phyloP scores from a whole-genome alignment of 306 rosid genomes.

The Benincasa hispida region DNA sequence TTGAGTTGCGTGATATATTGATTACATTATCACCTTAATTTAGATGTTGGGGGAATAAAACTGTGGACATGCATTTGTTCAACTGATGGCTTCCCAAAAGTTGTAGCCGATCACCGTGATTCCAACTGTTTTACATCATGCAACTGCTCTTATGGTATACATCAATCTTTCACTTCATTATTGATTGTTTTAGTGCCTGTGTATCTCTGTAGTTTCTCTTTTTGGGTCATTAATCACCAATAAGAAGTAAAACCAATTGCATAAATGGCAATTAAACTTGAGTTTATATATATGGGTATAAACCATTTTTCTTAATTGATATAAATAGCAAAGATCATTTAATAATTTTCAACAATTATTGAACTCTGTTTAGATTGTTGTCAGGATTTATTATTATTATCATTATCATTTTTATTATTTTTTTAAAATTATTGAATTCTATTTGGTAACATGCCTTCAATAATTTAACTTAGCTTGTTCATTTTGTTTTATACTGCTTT shows the following conservation, averaged over 20 bases:
- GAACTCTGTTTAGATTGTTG: not conserved
- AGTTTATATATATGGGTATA: not conserved
- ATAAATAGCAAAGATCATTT: not conserved
- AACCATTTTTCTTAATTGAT: not conserved
- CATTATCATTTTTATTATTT: no score
- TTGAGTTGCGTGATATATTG: constrained; percentile 8
- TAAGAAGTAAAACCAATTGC: not conserved
- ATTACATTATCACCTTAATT: constrained; percentile 14
- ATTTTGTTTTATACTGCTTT: not conserved
- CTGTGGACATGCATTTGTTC: constrained; percentile 73
- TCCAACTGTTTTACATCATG: constrained; percentile 69
- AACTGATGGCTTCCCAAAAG: constrained; percentile 58
- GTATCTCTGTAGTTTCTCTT: not conserved
- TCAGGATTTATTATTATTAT: not conserved
- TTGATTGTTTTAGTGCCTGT: constrained; percentile 4
- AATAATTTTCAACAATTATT: not conserved
- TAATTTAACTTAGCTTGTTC: not conserved
- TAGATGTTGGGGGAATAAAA: constrained; percentile 40
- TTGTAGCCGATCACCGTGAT: constrained; percentile 32
- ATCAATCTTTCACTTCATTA: constrained; percentile 10
- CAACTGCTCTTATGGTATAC: constrained; percentile 73
- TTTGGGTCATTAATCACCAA: not conserved
- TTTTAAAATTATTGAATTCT: not conserved
- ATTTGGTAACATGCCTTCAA: not conserved
- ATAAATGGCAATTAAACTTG: not conserved